Conservation (phyloP, 129 eudicot species). For the Deinandra increscens region DNA sequence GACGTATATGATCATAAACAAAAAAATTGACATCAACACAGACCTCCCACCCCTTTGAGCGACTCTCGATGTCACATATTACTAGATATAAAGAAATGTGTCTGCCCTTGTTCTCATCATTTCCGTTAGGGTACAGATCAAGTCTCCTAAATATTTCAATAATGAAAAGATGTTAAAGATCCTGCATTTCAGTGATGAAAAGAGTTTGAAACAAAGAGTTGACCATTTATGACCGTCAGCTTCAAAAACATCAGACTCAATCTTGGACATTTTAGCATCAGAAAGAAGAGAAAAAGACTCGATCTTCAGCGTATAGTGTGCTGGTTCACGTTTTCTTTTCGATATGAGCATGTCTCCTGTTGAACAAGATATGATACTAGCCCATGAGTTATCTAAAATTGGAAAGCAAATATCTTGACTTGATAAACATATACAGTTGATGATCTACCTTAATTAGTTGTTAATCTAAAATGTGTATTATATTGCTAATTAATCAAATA, state of each 20-base stretch:
- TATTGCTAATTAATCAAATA: neutral
- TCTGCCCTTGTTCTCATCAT: neutral
- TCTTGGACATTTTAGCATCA: no score
- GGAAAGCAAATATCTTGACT: no score
- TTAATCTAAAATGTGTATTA: neutral
- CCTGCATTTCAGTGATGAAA: no score
- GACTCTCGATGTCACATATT: neutral
- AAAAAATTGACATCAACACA: neutral
- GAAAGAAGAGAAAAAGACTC: no score
- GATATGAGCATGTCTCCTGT: neutral
- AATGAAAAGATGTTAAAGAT: no score
- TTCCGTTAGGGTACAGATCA: neutral
- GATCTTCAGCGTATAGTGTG: no score
- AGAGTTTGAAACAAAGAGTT: no score
- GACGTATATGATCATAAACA: neutral
- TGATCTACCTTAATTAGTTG: neutral
- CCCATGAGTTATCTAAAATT: no score
- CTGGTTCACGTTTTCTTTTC: neutral
- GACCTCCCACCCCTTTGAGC: constrained; percentile 2
- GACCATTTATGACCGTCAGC: no score
- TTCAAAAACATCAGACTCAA: no score
- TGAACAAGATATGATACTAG: no score
- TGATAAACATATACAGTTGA: no score
- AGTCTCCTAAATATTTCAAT: neutral
- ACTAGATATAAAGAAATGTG: neutral